These are phyloP conservation scores for Seminavis robusta DNA, from an alignment of 108 stramenopile species.

Conservation along the genomic window DNA sequence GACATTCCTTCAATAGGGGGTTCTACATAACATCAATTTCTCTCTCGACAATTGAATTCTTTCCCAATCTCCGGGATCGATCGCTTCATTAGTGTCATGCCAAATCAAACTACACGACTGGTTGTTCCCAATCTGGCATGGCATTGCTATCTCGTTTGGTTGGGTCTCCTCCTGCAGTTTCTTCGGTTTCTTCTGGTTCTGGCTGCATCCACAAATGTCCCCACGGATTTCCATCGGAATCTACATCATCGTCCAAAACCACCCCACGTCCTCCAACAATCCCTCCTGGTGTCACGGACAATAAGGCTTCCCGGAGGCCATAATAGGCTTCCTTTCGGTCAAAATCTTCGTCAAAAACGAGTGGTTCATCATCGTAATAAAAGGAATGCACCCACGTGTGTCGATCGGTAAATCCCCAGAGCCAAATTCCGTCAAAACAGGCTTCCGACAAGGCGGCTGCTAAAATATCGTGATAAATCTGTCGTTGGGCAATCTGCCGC, in stretches of 20 bases:
- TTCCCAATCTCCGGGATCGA: too few relatives aligned
- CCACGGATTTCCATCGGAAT: conserved; percentile 63
- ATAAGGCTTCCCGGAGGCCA: conserved; percentile 66
- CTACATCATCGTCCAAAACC: conserved; percentile 37
- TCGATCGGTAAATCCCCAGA: conserved; percentile 91
- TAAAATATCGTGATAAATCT: conserved; percentile 84
- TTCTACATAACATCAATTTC: too few relatives aligned
- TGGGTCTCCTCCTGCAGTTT: background rate
- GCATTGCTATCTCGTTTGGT: conserved; percentile 13
- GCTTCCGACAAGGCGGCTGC: conserved; percentile 86
- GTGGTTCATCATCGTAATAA: conserved; percentile 78
- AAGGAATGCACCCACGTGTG: conserved; percentile 89
- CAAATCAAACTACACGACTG: too few relatives aligned
- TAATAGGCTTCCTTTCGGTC: conserved; percentile 57
- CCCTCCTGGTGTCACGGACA: conserved; percentile 55
- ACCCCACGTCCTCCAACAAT: conserved; percentile 47
- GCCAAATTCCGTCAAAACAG: conserved; percentile 82
- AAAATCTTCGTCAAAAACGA: conserved; percentile 80
- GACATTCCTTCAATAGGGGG: too few relatives aligned
- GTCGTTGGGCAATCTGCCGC: conserved; percentile 55
- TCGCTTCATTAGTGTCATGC: too few relatives aligned
- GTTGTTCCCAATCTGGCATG: conserved; percentile 48
- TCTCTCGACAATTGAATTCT: too few relatives aligned
- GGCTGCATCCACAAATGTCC: conserved; percentile 80
- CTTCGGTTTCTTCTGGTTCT: conserved; percentile 30